Percentiles rank a stretch among this genome's conserved stretches.
phyloP scores from a whole-genome alignment of 1,284 basidiomycete genomes.

The Apiotrichum akiyoshidainum region DNA sequence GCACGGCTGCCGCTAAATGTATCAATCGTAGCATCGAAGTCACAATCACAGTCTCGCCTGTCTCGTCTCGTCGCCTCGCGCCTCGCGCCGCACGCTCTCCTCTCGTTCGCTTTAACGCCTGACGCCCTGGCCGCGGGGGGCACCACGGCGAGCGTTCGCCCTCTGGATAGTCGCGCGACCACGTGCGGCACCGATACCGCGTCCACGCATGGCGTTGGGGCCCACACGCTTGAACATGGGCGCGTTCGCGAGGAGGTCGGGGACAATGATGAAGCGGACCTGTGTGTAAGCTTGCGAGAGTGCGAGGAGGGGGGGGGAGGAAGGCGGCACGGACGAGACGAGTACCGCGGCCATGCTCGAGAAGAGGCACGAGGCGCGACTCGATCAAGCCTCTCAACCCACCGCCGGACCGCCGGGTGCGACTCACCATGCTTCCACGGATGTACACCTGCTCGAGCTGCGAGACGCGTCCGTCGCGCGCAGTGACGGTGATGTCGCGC shows the following conservation, averaged over 20 bases:
- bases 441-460: conserved; percentile 99
- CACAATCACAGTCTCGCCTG: background rate
- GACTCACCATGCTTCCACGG: conserved; percentile 78
- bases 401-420: no score
- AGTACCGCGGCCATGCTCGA: no score
- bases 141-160: conserved; percentile 49
- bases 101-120: conserved; percentile 34
- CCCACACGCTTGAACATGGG: conserved; percentile 99
- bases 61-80: background rate
- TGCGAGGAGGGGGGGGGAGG: background rate
- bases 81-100: background rate
- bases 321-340: no score
- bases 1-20: background rate
- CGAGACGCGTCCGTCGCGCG: conserved; percentile 96
- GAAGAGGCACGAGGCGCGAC: no score
- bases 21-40: background rate
- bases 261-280: conserved; percentile 96
- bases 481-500: conserved; percentile 96
- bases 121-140: conserved; percentile 49
- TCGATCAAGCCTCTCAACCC: no score
- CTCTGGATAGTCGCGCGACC: conserved; percentile 53
- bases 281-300: conserved; percentile 12
- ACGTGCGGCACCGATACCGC: conserved; percentile 85
- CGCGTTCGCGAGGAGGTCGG: conserved; percentile 98
- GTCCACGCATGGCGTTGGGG: conserved; percentile 95